Evolutionary conservation across 1,284 basidiomycete genomes (phyloP).

Genomic region (Sanghuangporus baumii): DNA sequence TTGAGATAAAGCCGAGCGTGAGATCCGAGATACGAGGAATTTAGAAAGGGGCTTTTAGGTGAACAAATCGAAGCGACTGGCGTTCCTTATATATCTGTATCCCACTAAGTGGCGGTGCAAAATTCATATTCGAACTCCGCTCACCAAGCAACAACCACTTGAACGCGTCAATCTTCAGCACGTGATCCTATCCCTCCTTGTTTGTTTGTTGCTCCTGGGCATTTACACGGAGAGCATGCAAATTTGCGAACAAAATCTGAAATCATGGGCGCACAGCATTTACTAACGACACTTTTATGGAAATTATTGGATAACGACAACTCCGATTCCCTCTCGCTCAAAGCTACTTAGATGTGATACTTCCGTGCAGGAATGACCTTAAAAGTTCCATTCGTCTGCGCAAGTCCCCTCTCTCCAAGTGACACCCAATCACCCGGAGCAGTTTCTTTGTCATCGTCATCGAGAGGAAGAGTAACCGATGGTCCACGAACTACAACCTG

Average conservation of each 20-base stretch:
- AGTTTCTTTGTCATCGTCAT: conserved; percentile 34
- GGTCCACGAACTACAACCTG: conserved; percentile 36
- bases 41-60: background rate
- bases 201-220: background rate
- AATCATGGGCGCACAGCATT: background rate
- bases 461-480: conserved; percentile 46
- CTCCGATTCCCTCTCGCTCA: background rate
- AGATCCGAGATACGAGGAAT: background rate
- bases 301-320: background rate
- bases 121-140: conserved; percentile 3
- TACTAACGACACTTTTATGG: background rate
- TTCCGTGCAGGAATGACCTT: conserved; percentile 25
- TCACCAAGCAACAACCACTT: background rate
- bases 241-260: no score
- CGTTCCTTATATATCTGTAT: background rate
- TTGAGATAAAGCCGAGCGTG: conserved; percentile 33
- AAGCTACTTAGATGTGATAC: background rate
- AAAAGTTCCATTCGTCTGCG: conserved; percentile 62
- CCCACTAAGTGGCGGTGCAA: conserved; percentile 1
- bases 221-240: no score
- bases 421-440: conserved; percentile 45
- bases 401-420: conserved; percentile 41
- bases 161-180: background rate
- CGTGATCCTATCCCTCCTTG: background rate
- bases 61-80: background rate